Base-by-base conservation (phyloP, 495 filamentous ascomycete species). In the Hypoxylon lenormandii region DNA sequence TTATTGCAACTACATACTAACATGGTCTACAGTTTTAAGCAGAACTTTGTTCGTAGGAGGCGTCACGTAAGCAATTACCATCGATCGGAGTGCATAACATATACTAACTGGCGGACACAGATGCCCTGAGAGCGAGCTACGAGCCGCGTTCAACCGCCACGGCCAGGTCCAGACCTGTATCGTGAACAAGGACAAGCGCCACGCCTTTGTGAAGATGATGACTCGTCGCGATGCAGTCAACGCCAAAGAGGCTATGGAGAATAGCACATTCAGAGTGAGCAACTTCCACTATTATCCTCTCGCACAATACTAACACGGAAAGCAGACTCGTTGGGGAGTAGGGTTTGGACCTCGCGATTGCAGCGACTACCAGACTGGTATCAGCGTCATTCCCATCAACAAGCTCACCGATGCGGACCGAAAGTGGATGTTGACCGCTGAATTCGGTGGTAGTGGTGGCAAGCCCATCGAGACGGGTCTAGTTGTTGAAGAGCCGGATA, bases 141-240 rank as follows among this genome's bases (percentile, higher is more conserved):
- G 92, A 19, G 81, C 79, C 22, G 86, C 93, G 23, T 97, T 99
- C 73, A 79, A 81, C 70, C 86, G 86, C 19, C 97, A 88, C 73
- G 95, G 95, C 47, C 78, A 88, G 46, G 96, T 99, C 1, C 95
- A 99, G 73, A 96, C 93, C 10, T 97, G 93, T 78, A 99, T 99
- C 64, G 94, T 97, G 72, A 97, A 98, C 79, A 89, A 90, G 61
- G 96, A 98, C 69, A 98, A 97, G 79, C 91, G 95, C 19, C 96
- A 98, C 79, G 95, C 95, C 11, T 99, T 99, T 73, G 94, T 99
- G 66, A 99, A 99, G 78, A 98, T 99, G 95, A 85, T 93, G 60
- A 92, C 85, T 56, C 93, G 96, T 21, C 81, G 85, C 26, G 93
- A 97, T 74, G 94, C 95, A 10, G 84, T 97, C 23, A 78, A 75